Evolutionary conservation across 2,329 filamentous ascomycete genomes (phyloP).

Genomic region (Truncatella angustata): DNA sequence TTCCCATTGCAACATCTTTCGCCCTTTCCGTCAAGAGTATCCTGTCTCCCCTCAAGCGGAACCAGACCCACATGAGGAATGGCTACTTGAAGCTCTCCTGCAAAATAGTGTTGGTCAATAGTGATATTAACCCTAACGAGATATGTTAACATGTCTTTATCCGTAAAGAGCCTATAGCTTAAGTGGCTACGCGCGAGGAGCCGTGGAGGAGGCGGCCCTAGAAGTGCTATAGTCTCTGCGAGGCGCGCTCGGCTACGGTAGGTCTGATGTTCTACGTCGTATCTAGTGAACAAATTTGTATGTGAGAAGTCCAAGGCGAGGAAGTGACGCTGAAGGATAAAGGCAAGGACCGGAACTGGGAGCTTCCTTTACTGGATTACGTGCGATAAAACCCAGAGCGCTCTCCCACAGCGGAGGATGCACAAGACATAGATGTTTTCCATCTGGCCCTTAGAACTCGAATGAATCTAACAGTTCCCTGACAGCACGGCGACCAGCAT

Average conservation of each 20-base stretch:
- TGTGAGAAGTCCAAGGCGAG: slow-evolving; percentile 45
- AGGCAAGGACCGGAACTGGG: slow-evolving; percentile 30
- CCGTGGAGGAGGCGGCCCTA: slow-evolving; percentile 38
- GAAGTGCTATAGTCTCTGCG: slow-evolving; percentile 44
- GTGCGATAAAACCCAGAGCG: slow-evolving; percentile 34
- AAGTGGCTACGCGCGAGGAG: slow-evolving; percentile 22
- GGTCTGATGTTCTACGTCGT: slow-evolving; percentile 33
- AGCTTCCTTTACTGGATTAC: slow-evolving; percentile 37
- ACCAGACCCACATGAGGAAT: background rate
- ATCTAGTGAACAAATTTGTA: slow-evolving; percentile 38
- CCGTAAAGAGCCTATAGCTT: background rate
- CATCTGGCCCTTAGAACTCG: background rate
- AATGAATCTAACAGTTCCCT: background rate
- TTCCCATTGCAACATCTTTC: background rate
- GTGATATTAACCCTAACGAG: background rate
- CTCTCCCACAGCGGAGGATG: slow-evolving; percentile 33
- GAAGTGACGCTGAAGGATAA: slow-evolving; percentile 37
- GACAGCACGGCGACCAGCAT: too few relatives aligned
- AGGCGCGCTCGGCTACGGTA: slow-evolving; percentile 46
- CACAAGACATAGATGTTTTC: background rate
- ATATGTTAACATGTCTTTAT: background rate
- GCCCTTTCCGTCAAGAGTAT: background rate
- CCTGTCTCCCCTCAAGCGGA: background rate
- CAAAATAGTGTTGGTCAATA: background rate
- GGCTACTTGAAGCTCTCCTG: background rate